Conservation (phyloP, 2,329 filamentous ascomycete genomes). For the Thelonectria rubi region DNA sequence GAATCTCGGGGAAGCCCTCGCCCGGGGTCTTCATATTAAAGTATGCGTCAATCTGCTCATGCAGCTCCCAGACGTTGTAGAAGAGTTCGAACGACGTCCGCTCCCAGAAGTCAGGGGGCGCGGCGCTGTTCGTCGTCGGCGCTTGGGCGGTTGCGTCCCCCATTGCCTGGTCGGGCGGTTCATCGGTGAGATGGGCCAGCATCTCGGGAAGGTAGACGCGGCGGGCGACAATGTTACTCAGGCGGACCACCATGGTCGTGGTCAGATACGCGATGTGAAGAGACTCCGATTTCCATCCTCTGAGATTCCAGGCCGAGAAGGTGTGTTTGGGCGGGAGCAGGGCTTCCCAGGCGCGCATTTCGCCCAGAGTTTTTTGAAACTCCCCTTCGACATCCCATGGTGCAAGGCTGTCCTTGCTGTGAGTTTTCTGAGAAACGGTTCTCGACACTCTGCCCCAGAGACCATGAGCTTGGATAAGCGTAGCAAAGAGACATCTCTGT, state of each 20-base stretch:
- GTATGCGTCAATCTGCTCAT: constrained; percentile 49
- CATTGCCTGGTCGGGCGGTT: constrained; percentile 23
- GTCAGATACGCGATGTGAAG: constrained; percentile 50
- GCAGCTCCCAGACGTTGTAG: constrained; percentile 46
- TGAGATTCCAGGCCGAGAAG: constrained; percentile 50
- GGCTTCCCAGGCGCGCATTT: constrained; percentile 43
- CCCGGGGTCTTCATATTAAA: constrained; percentile 40
- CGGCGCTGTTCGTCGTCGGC: constrained; percentile 18
- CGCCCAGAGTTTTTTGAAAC: constrained; percentile 33
- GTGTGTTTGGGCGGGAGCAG: constrained; percentile 44
- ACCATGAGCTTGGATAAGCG: constrained; percentile 49
- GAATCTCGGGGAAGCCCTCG: constrained; percentile 48
- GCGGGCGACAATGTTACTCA: constrained; percentile 49
- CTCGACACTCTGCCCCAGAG: constrained; percentile 50
- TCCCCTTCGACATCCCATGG: constrained; percentile 42
- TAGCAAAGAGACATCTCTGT: constrained; percentile 49
- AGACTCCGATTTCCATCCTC: constrained; percentile 47
- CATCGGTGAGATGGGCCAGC: constrained; percentile 25
- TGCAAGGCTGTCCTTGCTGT: constrained; percentile 16
- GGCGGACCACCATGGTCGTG: constrained; percentile 47
- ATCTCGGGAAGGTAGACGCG: constrained; percentile 48
- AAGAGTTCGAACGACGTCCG: constrained; percentile 47
- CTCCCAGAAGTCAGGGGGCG: constrained; percentile 41
- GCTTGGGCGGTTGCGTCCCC: constrained; percentile 23
- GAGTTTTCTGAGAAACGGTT: constrained; percentile 36